Percentiles rank a stretch among this genome's conserved stretches.
Conservation (phyloP, 805 yeast genomes). For the Cyberlindnera bimundalis region DNA sequence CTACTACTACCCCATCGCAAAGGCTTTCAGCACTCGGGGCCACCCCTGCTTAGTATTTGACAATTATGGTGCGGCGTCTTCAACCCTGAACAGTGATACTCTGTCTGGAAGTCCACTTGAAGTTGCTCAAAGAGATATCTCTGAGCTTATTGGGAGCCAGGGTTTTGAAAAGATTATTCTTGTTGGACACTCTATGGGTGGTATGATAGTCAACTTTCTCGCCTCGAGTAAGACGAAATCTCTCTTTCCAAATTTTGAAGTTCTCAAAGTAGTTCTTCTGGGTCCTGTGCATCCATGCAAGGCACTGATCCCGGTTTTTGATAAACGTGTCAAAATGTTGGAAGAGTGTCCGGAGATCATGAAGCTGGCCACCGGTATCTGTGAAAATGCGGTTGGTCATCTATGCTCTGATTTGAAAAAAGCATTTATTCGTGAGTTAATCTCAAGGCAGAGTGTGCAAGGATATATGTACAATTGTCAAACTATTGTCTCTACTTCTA, state of each 20-base stretch:
- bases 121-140: not conserved
- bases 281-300: constrained; percentile 1
- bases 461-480: constrained; percentile 9
- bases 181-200: constrained; percentile 12
- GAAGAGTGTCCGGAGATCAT: not conserved
- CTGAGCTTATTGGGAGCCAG: constrained; percentile 3
- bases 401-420: not conserved
- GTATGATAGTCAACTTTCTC: constrained; percentile 6
- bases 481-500: constrained; percentile 1
- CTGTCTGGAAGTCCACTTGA: not conserved
- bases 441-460: constrained; percentile 2
- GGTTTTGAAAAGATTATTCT: not conserved
- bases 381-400: constrained; percentile 5
- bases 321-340: not conserved
- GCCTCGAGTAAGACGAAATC: not conserved
- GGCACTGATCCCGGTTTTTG: not conserved
- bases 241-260: not conserved
- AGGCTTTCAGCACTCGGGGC: not conserved
- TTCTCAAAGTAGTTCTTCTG: not conserved
- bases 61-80: constrained; percentile 6
- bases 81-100: not conserved
- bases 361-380: constrained; percentile 1
- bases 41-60: constrained; percentile 8
- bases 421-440: constrained; percentile 6
- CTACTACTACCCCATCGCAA: constrained; percentile 8